A percentile compares a stretch with the other conserved stretches of the same genome.
Conservation (phyloP, 169 alveolate species). For the Eimeria falciformis region DNA sequence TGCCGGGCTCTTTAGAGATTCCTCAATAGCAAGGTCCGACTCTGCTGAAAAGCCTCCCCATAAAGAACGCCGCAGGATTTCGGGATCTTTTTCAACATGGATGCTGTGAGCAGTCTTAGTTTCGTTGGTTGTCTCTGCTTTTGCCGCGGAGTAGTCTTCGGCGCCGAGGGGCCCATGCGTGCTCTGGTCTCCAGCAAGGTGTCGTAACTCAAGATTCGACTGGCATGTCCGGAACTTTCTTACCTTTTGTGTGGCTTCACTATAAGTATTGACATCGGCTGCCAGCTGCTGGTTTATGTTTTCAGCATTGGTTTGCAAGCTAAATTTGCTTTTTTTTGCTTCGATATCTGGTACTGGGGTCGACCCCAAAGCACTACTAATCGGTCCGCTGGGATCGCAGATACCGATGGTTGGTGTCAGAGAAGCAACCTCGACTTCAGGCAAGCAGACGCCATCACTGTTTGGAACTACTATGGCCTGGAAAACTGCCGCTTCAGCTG, state of each 20-base stretch:
- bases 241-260: not conserved
- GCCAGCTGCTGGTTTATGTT: too few species aligned
- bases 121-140: too few species aligned
- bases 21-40: slow-evolving; percentile 16
- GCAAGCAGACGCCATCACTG: slow-evolving; percentile 7
- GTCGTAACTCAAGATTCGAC: not conserved
- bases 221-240: not conserved
- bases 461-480: not conserved
- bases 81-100: too few species aligned
- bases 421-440: slow-evolving; percentile 25
- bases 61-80: too few species aligned
- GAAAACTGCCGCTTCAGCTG: not conserved
- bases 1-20: slow-evolving; percentile 11
- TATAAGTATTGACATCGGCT: too few species aligned
- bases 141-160: too few species aligned
- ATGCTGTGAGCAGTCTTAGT: too few species aligned
- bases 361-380: not conserved
- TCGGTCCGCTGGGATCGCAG: not conserved
- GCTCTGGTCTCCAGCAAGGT: not conserved
- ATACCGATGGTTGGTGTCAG: not conserved
- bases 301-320: not conserved
- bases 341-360: not conserved
- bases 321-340: not conserved
- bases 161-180: too few species aligned
- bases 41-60: slow-evolving; percentile 12